Conservation (phyloP, 2,329 filamentous ascomycete genomes). For the Cercospora sojina region DNA sequence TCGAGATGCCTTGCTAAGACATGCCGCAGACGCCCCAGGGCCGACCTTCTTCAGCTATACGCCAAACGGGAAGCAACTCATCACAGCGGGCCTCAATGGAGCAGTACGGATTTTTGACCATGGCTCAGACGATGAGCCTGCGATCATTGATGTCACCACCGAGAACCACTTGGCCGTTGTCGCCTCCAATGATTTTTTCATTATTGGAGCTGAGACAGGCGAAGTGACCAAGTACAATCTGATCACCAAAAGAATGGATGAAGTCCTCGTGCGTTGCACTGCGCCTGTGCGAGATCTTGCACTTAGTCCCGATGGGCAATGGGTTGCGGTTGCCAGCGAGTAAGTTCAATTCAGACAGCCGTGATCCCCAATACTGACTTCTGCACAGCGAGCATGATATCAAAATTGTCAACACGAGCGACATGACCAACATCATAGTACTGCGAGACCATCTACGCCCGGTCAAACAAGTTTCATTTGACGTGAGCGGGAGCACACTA, state of each 20-base stretch:
- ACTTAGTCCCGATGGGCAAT: slow-evolving; percentile 75
- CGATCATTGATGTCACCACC: slow-evolving; percentile 85
- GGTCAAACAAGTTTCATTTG: slow-evolving; percentile 90
- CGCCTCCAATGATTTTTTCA: slow-evolving; percentile 75
- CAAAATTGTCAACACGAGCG: slow-evolving; percentile 79
- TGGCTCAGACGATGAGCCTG: slow-evolving; percentile 86
- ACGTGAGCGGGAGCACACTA: slow-evolving; percentile 72
- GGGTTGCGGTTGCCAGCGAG: slow-evolving; percentile 96
- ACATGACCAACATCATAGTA: slow-evolving; percentile 73
- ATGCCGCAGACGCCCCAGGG: slow-evolving; percentile 69
- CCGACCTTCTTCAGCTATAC: slow-evolving; percentile 87
- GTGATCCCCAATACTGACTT: slow-evolving; percentile 23
- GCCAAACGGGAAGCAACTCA: slow-evolving; percentile 77
- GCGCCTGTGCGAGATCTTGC: slow-evolving; percentile 83
- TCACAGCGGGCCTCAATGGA: slow-evolving; percentile 92
- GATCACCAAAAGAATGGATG: slow-evolving; percentile 69
- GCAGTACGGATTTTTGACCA: slow-evolving; percentile 90
- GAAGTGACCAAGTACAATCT: slow-evolving; percentile 94
- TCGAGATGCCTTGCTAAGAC: slow-evolving; percentile 2
- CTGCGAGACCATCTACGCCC: slow-evolving; percentile 75
- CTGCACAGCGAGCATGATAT: slow-evolving; percentile 71
- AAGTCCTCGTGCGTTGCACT: slow-evolving; percentile 78
- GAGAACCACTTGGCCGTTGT: slow-evolving; percentile 81
- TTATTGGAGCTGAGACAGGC: slow-evolving; percentile 89
- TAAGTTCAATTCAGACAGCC: slow-evolving; percentile 42